phyloP scores from a whole-genome alignment of 257 asterid genomes.

The Gentiana dahurica region DNA sequence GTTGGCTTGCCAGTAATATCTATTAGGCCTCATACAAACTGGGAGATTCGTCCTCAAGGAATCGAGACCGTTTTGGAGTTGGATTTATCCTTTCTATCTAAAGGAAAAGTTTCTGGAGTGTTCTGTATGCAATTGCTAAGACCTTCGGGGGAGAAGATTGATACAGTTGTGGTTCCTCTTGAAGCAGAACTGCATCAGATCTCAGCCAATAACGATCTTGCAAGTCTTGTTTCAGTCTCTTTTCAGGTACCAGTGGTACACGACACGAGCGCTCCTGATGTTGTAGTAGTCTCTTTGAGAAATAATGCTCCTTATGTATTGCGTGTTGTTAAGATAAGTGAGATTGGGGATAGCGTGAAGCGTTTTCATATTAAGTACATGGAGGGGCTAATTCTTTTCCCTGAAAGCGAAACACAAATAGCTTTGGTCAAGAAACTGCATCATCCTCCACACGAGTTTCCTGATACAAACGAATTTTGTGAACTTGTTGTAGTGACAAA shows the following conservation, averaged over 20 bases:
- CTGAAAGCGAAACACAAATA: conserved; percentile 46
- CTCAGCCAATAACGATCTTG: conserved; percentile 19
- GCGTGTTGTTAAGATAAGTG: conserved; percentile 37
- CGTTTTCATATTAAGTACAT: conserved; percentile 38
- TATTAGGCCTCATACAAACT: conserved; percentile 53
- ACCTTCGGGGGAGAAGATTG: conserved; percentile 37
- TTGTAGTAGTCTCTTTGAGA: conserved; percentile 38
- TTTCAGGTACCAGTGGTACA: conserved; percentile 37
- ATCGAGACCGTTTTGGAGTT: conserved; percentile 52
- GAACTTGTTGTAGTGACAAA: conserved; percentile 40
- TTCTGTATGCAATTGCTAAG: conserved; percentile 50
- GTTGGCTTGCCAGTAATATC: conserved; percentile 36
- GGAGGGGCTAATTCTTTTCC: conserved; percentile 66
- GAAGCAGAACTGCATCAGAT: conserved; percentile 43
- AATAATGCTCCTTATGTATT: conserved; percentile 37
- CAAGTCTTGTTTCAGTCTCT: conserved; percentile 26
- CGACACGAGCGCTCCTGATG: conserved; percentile 23
- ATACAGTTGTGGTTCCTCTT: conserved; percentile 64
- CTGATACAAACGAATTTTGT: conserved; percentile 30
- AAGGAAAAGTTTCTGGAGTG: conserved; percentile 51
- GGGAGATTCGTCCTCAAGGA: conserved; percentile 62
- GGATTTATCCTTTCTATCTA: conserved; percentile 42
- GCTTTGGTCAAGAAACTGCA: conserved; percentile 32
- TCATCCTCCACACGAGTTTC: conserved; percentile 13
- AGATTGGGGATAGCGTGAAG: conserved; percentile 26